Evolutionary conservation across 768 basidiomycete genomes (phyloP), one percentile per base, ranked within the genome.

Genomic region (Udeniomyces megalosporus): DNA sequence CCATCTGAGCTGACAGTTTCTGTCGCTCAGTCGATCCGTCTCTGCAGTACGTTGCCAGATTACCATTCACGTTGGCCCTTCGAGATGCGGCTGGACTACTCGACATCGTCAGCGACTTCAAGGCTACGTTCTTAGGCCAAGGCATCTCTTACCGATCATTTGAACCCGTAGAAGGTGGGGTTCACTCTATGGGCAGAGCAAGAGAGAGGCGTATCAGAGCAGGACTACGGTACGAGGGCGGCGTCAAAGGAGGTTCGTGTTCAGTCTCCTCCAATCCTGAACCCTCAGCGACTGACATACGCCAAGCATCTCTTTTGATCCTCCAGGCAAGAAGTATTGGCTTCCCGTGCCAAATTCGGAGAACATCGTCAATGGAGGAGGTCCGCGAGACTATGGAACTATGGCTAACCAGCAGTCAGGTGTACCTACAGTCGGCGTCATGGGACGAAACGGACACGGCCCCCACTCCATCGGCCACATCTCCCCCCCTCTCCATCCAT

Each of bases 71-170:
- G 50, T 84, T 88, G 71, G 93, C 95, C 0, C 77, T 90, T 64
- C 79, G 85, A 6, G 95, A 99, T 69, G 85, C 91, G 0, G 85
- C 93, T 65, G 88, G 92, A 5, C 66, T 82, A 54, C 81, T 82
- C 61, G 95, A 99, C 70, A 86, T 99, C 54, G 75, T 88, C 60
- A 84, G 86, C 71, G 95, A 99, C 72, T 80, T 80, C 5, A 83
- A 84, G 67, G 76, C 81, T 7, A 97, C 93, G 0, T 75, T 95
- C 11, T 80, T 80, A 29, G 93, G 93, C 12, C 80, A 85, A 67
- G 88, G 92, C 3, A 90, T 96, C 80, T 87, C 88, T 62, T 99
- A 99, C 74, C 84, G 90, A 52, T 86, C 87, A 60, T 99, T 93
- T 71, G 95, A 99, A 70, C 93, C 95, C 2, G 88, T 86, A 45